These are phyloP conservation scores for Sarocladiaceae sp. DNA, from an alignment of 2,329 filamentous ascomycete species.

Conservation along the genomic window DNA sequence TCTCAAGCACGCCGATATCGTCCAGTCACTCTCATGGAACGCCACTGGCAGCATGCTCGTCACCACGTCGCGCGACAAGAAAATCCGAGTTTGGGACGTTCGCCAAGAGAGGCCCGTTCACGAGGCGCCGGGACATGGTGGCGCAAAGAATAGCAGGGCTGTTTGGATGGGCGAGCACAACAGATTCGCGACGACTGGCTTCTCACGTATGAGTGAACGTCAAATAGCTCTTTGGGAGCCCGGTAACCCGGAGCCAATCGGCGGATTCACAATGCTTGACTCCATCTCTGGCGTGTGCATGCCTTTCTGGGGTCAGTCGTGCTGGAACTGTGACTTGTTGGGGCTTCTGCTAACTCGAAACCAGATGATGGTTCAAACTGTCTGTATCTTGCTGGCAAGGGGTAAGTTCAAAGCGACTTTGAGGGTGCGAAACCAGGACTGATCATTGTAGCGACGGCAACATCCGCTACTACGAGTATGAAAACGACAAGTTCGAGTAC, in stretches of 20 bases:
- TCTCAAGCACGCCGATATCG: conserved; percentile 83
- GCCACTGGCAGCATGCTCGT: conserved; percentile 79
- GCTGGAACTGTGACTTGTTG: background rate
- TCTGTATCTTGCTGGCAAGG: conserved; percentile 94
- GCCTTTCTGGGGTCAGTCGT: conserved; percentile 81
- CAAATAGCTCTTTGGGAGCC: conserved; percentile 96
- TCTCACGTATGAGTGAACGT: conserved; percentile 96
- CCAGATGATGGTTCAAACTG: conserved; percentile 85
- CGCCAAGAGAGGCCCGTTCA: conserved; percentile 84
- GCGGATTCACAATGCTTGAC: conserved; percentile 84
- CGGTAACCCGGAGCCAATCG: conserved; percentile 76
- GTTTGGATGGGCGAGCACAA: conserved; percentile 98
- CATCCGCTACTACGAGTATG: conserved; percentile 97
- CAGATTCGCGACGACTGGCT: conserved; percentile 90
- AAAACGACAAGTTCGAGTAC: conserved; percentile 98
- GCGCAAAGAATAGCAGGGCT: conserved; percentile 94
- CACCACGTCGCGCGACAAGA: conserved; percentile 96
- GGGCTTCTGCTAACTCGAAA: conserved; percentile 16
- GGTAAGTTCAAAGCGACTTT: conserved; percentile 53
- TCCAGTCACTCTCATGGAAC: conserved; percentile 95
- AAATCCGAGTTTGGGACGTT: conserved; percentile 94
- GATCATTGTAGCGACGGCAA: conserved; percentile 70
- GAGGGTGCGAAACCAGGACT: background rate
- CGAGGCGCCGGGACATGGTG: conserved; percentile 77
- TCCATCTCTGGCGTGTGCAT: conserved; percentile 97